Percentiles rank a stretch among this genome's conserved stretches.
Evolutionary conservation across 2,329 filamentous ascomycete genomes (phyloP).

Genomic region (Cryoendolithus antarcticus): DNA sequence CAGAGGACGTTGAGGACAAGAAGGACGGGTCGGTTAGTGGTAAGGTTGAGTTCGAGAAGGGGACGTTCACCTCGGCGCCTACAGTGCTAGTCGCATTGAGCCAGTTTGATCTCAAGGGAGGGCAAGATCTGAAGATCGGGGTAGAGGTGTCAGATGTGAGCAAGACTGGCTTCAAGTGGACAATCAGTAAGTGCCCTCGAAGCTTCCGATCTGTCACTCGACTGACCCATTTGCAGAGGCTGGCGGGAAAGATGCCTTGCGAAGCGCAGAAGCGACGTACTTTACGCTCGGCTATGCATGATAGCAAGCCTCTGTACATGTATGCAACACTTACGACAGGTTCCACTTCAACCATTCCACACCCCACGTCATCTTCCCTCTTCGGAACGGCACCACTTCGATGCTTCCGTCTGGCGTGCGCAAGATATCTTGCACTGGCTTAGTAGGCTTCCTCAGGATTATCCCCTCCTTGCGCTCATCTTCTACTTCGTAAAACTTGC

Average conservation of each 20-base stretch:
- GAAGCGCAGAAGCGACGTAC: conserved; percentile 4
- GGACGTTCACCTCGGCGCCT: conserved; percentile 6
- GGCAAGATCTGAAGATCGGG: conserved; percentile 4
- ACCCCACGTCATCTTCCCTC: conserved; percentile 49
- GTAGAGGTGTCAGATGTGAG: conserved; percentile 4
- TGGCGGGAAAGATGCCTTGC: background rate
- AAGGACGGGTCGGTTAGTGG: conserved; percentile 1
- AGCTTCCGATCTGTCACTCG: background rate
- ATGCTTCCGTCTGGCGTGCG: conserved; percentile 39
- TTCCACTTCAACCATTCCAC: conserved; percentile 28
- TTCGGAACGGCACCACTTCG: conserved; percentile 54
- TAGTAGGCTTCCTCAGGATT: conserved; percentile 43
- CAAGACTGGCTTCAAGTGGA: conserved; percentile 3
- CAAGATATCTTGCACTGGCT: conserved; percentile 43
- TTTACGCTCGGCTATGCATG: conserved; percentile 4
- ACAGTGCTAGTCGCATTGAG: conserved; percentile 8
- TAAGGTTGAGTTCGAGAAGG: conserved; percentile 6
- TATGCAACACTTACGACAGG: no score
- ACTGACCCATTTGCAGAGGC: conserved; percentile 3
- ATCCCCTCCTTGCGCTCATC: conserved; percentile 39
- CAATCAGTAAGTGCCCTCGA: conserved; percentile 2
- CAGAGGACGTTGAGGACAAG: conserved; percentile 3
- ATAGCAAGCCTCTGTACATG: background rate
- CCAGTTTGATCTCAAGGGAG: conserved; percentile 3
- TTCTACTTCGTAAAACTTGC: conserved; percentile 44